phyloP scores from a whole-genome alignment of 2,329 filamentous ascomycete genomes.

The Ophiosphaerella herpotricha region DNA sequence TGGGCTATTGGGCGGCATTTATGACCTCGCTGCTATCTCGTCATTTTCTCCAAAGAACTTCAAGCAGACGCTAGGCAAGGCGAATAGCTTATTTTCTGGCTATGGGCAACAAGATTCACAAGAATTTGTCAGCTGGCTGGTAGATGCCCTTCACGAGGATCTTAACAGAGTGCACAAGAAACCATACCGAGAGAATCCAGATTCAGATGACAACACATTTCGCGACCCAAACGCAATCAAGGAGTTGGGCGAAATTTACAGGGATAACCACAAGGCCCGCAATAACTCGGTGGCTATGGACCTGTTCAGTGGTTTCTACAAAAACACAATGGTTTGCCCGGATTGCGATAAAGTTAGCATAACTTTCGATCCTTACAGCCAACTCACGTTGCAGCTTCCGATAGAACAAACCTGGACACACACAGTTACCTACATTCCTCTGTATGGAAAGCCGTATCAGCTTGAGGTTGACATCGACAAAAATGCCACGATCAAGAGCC shows the following conservation, averaged over 20 bases:
- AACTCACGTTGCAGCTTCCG: conserved; percentile 86
- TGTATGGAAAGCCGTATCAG: conserved; percentile 70
- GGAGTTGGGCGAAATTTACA: conserved; percentile 84
- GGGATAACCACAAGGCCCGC: conserved; percentile 87
- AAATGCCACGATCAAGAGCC: conserved; percentile 67
- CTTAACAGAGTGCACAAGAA: conserved; percentile 93
- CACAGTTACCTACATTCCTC: conserved; percentile 75
- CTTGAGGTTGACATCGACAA: conserved; percentile 82
- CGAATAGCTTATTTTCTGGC: conserved; percentile 84
- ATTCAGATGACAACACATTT: conserved; percentile 96
- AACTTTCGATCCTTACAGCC: conserved; percentile 97
- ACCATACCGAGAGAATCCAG: conserved; percentile 95
- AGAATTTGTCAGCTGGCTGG: conserved; percentile 91
- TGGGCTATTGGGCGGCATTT: conserved; percentile 75
- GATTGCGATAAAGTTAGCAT: conserved; percentile 94
- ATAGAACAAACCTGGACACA: conserved; percentile 82
- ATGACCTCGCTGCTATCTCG: conserved; percentile 67
- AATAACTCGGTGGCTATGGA: conserved; percentile 96
- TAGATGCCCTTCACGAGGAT: conserved; percentile 94
- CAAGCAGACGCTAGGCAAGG: conserved; percentile 79
- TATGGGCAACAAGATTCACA: conserved; percentile 98
- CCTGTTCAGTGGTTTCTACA: conserved; percentile 96
- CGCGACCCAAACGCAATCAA: conserved; percentile 78
- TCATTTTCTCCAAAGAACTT: conserved; percentile 80
- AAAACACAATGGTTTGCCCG: conserved; percentile 93